These are phyloP conservation scores for Albophoma yamanashiensis DNA, from an alignment of 2,329 filamentous ascomycete genomes.

Conservation along the genomic window DNA sequence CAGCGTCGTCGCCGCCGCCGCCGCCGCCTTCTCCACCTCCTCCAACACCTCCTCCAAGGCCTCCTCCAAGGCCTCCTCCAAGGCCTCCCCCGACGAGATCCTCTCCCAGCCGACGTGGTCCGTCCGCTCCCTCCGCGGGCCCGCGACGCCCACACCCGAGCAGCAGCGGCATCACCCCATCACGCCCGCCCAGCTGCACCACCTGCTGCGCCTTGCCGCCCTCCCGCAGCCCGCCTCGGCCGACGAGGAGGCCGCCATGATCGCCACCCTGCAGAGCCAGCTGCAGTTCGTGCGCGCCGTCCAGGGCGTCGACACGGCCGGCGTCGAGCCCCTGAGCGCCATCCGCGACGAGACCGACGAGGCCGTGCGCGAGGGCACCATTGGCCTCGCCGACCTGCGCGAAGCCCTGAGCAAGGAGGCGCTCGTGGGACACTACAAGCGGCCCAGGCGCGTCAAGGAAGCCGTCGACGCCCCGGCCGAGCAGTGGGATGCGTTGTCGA, in stretches of 20 bases:
- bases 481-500: constrained; percentile 60
- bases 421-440: constrained; percentile 42
- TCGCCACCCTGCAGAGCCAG: constrained; percentile 67
- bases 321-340: constrained; percentile 61
- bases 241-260: constrained; percentile 58
- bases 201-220: constrained; percentile 81
- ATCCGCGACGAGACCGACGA: constrained; percentile 72
- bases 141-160: neutral
- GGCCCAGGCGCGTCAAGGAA: constrained; percentile 27
- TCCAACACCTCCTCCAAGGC: too few species aligned
- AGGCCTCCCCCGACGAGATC: constrained; percentile 29
- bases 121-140: constrained; percentile 50
- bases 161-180: constrained; percentile 27
- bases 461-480: constrained; percentile 36
- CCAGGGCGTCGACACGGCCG: constrained; percentile 64
- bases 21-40: constrained; percentile 5
- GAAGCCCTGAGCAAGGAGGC: constrained; percentile 50
- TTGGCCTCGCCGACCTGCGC: constrained; percentile 46
- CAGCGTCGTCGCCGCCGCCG: constrained; percentile 1
- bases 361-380: constrained; percentile 45
- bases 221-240: constrained; percentile 58
- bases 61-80: too few species aligned
- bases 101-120: constrained; percentile 75
- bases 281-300: constrained; percentile 85
- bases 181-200: constrained; percentile 59